These are phyloP conservation scores for Xylaria palmicola DNA, from an alignment of 495 filamentous ascomycete species.

Conservation along the genomic window DNA sequence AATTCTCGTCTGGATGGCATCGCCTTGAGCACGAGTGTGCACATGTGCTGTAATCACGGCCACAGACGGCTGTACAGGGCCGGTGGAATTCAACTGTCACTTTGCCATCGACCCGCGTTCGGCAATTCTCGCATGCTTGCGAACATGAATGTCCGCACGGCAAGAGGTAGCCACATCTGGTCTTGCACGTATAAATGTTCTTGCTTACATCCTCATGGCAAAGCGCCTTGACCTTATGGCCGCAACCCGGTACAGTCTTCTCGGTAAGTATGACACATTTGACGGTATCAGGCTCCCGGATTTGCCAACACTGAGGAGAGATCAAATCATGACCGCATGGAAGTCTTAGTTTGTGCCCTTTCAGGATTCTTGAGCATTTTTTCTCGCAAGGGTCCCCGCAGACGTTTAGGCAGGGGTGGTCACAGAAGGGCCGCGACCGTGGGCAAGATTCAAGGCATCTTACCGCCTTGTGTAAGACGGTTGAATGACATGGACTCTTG, in stretches of 20 bases:
- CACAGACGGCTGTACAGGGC: not conserved
- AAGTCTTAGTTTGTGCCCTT: conserved; percentile 17
- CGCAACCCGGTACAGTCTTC: not conserved
- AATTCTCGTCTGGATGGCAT: conserved; percentile 56
- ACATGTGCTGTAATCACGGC: conserved; percentile 35
- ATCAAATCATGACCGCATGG: not conserved
- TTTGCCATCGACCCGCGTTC: not conserved
- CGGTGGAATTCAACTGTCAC: not conserved
- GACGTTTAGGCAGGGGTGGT: conserved; percentile 53
- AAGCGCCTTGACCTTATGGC: not conserved
- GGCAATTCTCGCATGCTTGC: not conserved
- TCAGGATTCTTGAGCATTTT: conserved; percentile 42
- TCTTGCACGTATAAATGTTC: not conserved
- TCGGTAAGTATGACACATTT: not conserved
- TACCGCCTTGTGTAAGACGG: conserved; percentile 55
- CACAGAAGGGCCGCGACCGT: conserved; percentile 48
- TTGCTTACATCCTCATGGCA: not conserved
- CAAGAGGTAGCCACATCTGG: not conserved
- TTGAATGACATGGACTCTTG: conserved; percentile 62
- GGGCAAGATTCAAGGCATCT: conserved; percentile 56
- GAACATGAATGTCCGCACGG: not conserved
- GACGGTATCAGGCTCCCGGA: not conserved
- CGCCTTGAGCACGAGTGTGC: not conserved
- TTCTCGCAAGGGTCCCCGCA: conserved; percentile 57
- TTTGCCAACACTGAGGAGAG: not conserved